These are phyloP conservation scores for Wickerhamiella shivajii DNA, from an alignment of 805 yeast genomes.

Conservation along the genomic window DNA sequence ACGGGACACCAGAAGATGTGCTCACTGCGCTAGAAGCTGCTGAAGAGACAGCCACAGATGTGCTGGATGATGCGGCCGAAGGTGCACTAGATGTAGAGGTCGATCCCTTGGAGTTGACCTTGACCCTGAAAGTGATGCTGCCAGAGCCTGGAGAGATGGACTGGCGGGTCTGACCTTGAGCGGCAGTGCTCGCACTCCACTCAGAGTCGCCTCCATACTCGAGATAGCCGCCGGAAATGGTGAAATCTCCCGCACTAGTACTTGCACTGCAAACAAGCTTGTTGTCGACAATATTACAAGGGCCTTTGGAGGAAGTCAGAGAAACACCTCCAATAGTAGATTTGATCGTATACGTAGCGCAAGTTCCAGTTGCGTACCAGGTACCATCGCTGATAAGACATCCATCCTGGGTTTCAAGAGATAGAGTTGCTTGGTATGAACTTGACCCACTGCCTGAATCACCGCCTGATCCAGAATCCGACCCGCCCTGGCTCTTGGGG, in stretches of 20 bases:
- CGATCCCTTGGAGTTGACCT: conserved; percentile 20
- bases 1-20: too few relatives aligned
- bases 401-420: conserved; percentile 40
- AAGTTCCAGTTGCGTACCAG: conserved; percentile 69
- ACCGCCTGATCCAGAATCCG: conserved; percentile 20
- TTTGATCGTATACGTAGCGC: conserved; percentile 56
- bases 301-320: conserved; percentile 56
- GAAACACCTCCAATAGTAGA: conserved; percentile 60
- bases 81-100: too few relatives aligned
- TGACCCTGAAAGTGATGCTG: conserved; percentile 27
- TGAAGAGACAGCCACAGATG: too few relatives aligned
- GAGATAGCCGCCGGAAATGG: conserved; percentile 32
- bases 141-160: conserved; percentile 34
- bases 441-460: conserved; percentile 67
- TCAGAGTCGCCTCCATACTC: conserved; percentile 45
- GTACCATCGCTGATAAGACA: conserved; percentile 76
- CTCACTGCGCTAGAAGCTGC: too few relatives aligned
- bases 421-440: conserved; percentile 33
- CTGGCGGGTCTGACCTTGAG: conserved; percentile 35
- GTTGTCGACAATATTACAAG: conserved; percentile 36
- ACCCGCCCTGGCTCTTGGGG: conserved; percentile 56
- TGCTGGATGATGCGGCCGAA: too few relatives aligned
- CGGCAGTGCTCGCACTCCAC: conserved; percentile 42
- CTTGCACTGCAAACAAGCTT: conserved; percentile 25
- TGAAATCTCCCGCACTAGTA: conserved; percentile 40